phyloP scores from a whole-genome alignment of 192 early-diverging fungal species.

The Coemansia guatemalensis region DNA sequence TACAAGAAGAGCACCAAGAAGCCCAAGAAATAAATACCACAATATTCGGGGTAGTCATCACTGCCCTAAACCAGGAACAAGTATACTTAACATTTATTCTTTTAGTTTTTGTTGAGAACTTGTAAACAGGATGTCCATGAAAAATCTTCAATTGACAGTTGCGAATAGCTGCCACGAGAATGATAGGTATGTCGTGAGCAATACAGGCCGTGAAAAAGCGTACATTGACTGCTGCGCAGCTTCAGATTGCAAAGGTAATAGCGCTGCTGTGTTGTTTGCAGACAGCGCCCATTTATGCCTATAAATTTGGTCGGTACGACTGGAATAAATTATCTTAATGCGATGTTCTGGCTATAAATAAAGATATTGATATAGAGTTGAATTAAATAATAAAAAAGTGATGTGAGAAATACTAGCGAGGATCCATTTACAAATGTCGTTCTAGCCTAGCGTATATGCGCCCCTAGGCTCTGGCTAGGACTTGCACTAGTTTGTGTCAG shows the following conservation, averaged over 20 bases:
- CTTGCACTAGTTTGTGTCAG: no score
- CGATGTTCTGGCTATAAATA: slow-evolving; percentile 60
- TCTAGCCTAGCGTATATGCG: no score
- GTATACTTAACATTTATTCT: no score
- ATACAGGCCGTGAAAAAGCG: slow-evolving; percentile 70
- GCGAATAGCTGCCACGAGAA: neutral
- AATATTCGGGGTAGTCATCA: no score
- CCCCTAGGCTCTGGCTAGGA: no score
- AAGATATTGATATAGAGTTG: slow-evolving; percentile 1
- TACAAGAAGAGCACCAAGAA: no score
- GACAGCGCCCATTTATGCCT: slow-evolving; percentile 53
- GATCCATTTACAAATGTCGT: no score
- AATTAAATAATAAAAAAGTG: no score
- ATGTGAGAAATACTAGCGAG: no score
- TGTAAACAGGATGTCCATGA: neutral
- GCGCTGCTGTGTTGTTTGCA: slow-evolving; percentile 72
- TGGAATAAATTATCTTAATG: slow-evolving; percentile 86
- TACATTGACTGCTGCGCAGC: slow-evolving; percentile 88
- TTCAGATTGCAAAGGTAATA: slow-evolving; percentile 69
- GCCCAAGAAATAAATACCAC: no score
- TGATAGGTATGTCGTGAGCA: slow-evolving; percentile 46
- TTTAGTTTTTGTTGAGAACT: no score
- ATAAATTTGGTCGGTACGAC: slow-evolving; percentile 82
- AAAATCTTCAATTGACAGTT: neutral
- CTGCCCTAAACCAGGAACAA: no score